Evolutionary conservation across 805 yeast species (phyloP), one percentile per base, ranked within the genome.

Genomic region (Candida schatavii): DNA sequence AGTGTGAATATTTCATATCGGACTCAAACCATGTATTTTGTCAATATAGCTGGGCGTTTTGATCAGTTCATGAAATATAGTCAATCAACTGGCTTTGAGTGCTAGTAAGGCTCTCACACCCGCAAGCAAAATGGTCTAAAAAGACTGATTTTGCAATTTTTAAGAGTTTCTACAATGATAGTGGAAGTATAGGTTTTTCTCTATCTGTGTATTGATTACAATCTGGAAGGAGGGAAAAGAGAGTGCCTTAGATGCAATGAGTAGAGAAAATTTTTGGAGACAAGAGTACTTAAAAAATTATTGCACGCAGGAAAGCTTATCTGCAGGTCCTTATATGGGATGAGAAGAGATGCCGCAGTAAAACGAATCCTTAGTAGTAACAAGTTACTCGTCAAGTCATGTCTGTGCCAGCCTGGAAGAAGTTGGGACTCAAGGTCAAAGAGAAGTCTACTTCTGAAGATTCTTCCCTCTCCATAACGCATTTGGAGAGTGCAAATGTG

Each of bases 341-440:
- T 18, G n/a, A 13, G 18, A 6, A 25, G 28, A 25, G 28, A 29
- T 29, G 32, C 6, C 15, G 32, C n/a, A 14, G n/a, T n/a, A n/a
- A n/a, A n/a, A n/a, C n/a, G n/a, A n/a, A n/a, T n/a, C n/a, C n/a
- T n/a, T n/a, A n/a, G n/a, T n/a, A n/a, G n/a, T n/a, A n/a, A n/a
- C n/a, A n/a, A n/a, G n/a, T n/a, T n/a, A n/a, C n/a, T n/a, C n/a
- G n/a, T n/a, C n/a, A n/a, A n/a, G n/a, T n/a, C 35, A 31, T 31
- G 35, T 31, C 35, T 21, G 45, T 56, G 29, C 95, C 95, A 29
- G 95, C 95, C 1, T 86, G 95, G 95, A 86, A 86, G 59, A 72
- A 80, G 52, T 70, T 83, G 5, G 95, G 95, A 22, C 72, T 87
- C 32, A 69, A 79, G 52, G 80, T 83, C 41, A 74, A 80, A 49